Evolutionary conservation across 2,329 filamentous ascomycete genomes (phyloP).

Genomic region (Claviceps maximensis): DNA sequence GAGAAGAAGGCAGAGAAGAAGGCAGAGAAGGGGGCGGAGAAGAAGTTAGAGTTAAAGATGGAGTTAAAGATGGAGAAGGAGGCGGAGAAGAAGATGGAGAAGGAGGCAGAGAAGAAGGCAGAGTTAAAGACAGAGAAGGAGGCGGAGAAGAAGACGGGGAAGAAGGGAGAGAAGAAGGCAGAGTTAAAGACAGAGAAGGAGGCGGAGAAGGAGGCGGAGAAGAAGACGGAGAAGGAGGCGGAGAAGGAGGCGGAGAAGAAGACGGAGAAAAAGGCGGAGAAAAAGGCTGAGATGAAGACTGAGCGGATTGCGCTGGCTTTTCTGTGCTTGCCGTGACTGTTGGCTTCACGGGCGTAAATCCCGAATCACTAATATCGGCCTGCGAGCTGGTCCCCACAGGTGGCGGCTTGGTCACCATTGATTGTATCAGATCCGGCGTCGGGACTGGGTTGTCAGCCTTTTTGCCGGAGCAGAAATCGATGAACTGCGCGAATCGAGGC

Average conservation of each 20-base stretch:
- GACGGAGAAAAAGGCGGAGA: neutral
- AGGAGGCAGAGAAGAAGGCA: neutral
- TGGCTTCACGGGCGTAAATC: constrained; percentile 11
- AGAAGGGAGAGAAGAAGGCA: neutral
- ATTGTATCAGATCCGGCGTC: constrained; percentile 10
- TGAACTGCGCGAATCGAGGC: constrained; percentile 28
- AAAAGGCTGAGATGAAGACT: neutral
- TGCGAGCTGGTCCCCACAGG: constrained; percentile 15
- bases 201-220: neutral
- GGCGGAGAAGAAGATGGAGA: no score
- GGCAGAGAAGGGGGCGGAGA: no score
- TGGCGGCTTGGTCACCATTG: constrained; percentile 11
- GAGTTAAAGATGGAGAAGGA: no score
- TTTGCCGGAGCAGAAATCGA: constrained; percentile 29
- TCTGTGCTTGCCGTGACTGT: neutral
- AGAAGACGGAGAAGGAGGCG: neutral
- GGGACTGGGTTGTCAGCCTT: constrained; percentile 9
- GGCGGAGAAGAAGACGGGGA: neutral
- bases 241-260: neutral
- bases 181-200: no score
- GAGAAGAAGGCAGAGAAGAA: no score
- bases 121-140: no score
- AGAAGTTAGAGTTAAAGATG: no score
- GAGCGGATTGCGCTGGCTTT: neutral
- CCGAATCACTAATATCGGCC: constrained; percentile 10